phyloP scores from a whole-genome alignment of 2,329 filamentous ascomycete genomes.

The Neopestalotiopsis rosae region DNA sequence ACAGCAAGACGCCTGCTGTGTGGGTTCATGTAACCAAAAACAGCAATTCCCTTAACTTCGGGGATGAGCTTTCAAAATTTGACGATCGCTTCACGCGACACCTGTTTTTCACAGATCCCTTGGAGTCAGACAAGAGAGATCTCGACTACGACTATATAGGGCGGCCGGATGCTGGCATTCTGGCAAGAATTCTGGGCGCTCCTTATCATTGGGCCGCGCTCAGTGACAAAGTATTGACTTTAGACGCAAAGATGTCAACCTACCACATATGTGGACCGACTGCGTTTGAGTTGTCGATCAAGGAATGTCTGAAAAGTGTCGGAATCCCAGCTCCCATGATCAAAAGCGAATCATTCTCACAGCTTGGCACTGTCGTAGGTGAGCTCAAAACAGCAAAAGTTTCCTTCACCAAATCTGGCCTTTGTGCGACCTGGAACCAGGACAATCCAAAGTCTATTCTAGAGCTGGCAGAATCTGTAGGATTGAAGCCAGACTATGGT shows the following conservation, averaged over 20 bases:
- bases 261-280: slow-evolving; percentile 27
- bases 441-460: slow-evolving; percentile 26
- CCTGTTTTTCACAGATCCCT: slow-evolving; percentile 28
- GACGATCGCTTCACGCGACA: slow-evolving; percentile 21
- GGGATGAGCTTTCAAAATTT: slow-evolving; percentile 22
- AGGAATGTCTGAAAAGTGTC: slow-evolving; percentile 18
- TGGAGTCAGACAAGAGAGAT: slow-evolving; percentile 20
- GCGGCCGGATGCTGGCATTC: slow-evolving; percentile 22
- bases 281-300: slow-evolving; percentile 24
- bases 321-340: slow-evolving; percentile 21
- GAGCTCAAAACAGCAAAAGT: slow-evolving; percentile 25
- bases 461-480: slow-evolving; percentile 30
- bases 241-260: slow-evolving; percentile 24
- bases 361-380: slow-evolving; percentile 18
- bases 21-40: slow-evolving; percentile 29
- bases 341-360: slow-evolving; percentile 27
- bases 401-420: slow-evolving; percentile 25
- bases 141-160: slow-evolving; percentile 24
- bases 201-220: slow-evolving; percentile 26
- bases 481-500: slow-evolving; percentile 30
- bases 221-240: slow-evolving; percentile 19
- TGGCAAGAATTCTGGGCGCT: slow-evolving; percentile 22
- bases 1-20: slow-evolving; percentile 22
- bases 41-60: slow-evolving; percentile 22
- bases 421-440: slow-evolving; percentile 24